These are phyloP conservation scores for Arxiozyma heterogenica DNA, from an alignment of 1,139 yeast species.

Conservation along the genomic window DNA sequence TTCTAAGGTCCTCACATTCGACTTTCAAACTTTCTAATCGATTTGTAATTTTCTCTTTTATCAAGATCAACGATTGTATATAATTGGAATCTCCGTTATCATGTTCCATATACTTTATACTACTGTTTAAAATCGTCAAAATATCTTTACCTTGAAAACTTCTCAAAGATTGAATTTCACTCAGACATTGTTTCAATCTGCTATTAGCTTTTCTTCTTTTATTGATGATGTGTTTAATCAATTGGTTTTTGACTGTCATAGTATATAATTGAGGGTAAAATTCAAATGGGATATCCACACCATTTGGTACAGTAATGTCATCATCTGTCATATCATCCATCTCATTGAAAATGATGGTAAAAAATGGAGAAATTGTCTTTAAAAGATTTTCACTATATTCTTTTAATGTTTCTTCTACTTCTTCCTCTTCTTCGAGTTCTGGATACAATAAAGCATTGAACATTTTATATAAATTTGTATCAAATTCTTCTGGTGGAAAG, in stretches of 20 bases:
- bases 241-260: slow-evolving; percentile 19
- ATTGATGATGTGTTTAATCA: slow-evolving; percentile 20
- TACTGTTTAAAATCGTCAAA: slow-evolving; percentile 20
- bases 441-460: slow-evolving; percentile 26
- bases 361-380: slow-evolving; percentile 21
- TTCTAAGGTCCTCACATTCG: slow-evolving; percentile 21
- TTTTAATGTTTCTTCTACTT: slow-evolving; percentile 6
- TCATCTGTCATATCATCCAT: slow-evolving; percentile 22
- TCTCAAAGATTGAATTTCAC: slow-evolving; percentile 19
- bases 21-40: slow-evolving; percentile 5
- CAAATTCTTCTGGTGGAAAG: slow-evolving; percentile 29
- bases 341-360: slow-evolving; percentile 27
- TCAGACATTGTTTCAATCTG: slow-evolving; percentile 14
- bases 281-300: slow-evolving; percentile 26
- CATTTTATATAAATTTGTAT: slow-evolving; percentile 26
- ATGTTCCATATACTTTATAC: slow-evolving; percentile 18
- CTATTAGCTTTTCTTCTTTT: slow-evolving; percentile 18
- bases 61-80: neutral
- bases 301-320: slow-evolving; percentile 15
- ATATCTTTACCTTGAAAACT: slow-evolving; percentile 28
- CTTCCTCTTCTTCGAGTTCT: slow-evolving; percentile 13
- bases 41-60: neutral
- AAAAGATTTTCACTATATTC: slow-evolving; percentile 18
- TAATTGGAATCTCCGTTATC: slow-evolving; percentile 7
- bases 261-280: slow-evolving; percentile 30